Base-by-base conservation (phyloP, 305 asterid species). In the Fraxinus xanthoxyloides region DNA sequence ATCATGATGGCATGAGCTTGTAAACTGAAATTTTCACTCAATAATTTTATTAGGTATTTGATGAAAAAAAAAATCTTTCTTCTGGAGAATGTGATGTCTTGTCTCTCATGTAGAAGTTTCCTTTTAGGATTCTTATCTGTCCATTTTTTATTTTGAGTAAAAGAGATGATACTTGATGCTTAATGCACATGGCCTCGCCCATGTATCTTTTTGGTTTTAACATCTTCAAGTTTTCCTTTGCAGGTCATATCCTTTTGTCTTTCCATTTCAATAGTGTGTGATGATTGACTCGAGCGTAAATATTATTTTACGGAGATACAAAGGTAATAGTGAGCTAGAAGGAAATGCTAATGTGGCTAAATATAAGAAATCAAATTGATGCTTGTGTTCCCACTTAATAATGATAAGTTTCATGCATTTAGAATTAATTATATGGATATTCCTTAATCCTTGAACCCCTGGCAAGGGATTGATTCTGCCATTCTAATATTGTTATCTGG, bases 161-260 rank as follows among this genome's bases (percentile, higher is more conserved):
- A 54, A 54, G 65, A 54, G 26, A 54, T 54, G 24, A 54, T 54
- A 54, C 23, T 15, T 54, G 24, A 51, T 54, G 24, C 63, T 54
- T n/a, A 5, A 54, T 0, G 2, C 61, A 48, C 6, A 2, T 0
- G 2, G 61, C 61, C 61, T 15, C 2, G 0, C 28, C 17, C 13
- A 8, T 26, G 35, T 24, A 65, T 26, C 9, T 24, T 65, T 65
- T 24, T 28, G 13, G 69, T 15, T 46, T n/a, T 63, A 21, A 24
- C 56, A 28, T 8, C 9, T 17, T 35, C 3, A 76, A 7, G 34
- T 63, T 63, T 35, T 13, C 56, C 23, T 28, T 82, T 87, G 88
- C 98, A 94, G 98, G 98, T 93, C 97, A 94, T 93, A 94, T 94
- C 98, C 98, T 94, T 92, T 86, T 24, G 35, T 81, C 54, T 79